These are phyloP conservation scores for Myxozyma sirexii DNA, from an alignment of 805 yeast species.

Conservation along the genomic window DNA sequence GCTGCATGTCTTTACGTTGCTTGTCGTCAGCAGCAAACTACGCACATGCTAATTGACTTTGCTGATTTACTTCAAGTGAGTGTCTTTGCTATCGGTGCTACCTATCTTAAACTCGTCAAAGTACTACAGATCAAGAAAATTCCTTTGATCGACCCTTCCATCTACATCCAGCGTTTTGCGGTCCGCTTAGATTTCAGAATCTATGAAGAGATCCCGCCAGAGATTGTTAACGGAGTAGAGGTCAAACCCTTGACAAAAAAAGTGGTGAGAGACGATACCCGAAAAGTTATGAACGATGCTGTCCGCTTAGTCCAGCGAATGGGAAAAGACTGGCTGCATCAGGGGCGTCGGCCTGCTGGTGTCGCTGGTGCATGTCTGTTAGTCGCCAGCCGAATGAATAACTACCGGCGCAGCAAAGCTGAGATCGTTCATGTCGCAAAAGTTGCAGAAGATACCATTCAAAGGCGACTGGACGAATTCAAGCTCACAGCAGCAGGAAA, in stretches of 20 bases:
- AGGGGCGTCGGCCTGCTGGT: constrained; percentile 98
- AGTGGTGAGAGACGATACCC: constrained; percentile 35
- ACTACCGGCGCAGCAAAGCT: constrained; percentile 84
- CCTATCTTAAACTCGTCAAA: constrained; percentile 91
- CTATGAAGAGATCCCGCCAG: constrained; percentile 44
- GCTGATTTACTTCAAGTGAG: constrained; percentile 86
- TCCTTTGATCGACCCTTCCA: constrained; percentile 91
- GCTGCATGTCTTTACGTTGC: constrained; percentile 95
- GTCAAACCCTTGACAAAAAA: no score
- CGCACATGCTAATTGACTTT: constrained; percentile 94
- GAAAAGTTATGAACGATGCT: constrained; percentile 85
- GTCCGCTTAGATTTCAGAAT: constrained; percentile 82
- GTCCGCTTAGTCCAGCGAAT: constrained; percentile 82
- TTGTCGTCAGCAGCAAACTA: constrained; percentile 87
- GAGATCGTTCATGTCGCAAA: constrained; percentile 95
- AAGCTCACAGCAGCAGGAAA: constrained; percentile 72
- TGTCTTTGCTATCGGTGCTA: constrained; percentile 93
- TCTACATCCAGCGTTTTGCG: constrained; percentile 92
- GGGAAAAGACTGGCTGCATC: constrained; percentile 94
- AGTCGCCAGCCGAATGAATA: constrained; percentile 95
- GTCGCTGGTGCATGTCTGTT: constrained; percentile 95
- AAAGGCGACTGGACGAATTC: constrained; percentile 86
- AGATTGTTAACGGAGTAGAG: no score
- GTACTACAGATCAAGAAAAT: constrained; percentile 71
- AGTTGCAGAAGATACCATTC: constrained; percentile 92